Conservation (phyloP, 257 asterid genomes). For the Echites panduratus region DNA sequence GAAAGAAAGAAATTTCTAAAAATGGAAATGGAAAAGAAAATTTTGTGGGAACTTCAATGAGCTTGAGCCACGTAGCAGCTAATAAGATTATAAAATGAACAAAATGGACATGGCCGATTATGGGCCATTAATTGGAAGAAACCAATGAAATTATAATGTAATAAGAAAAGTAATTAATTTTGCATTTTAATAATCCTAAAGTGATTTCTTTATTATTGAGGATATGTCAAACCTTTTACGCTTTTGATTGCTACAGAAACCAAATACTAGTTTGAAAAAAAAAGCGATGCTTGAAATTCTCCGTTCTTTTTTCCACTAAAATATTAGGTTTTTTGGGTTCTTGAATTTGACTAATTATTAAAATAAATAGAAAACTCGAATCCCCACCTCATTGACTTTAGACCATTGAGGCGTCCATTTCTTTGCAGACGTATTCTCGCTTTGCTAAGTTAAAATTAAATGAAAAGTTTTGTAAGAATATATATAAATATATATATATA, state of each 20-base stretch:
- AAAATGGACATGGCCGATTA: not conserved
- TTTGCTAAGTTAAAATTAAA: slow-evolving; percentile 1
- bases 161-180: too few species aligned
- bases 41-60: not conserved
- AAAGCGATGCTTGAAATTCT: not conserved
- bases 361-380: too few species aligned
- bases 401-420: not conserved
- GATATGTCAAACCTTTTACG: slow-evolving; percentile 6
- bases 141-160: too few species aligned
- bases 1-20: too few species aligned
- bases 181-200: not conserved
- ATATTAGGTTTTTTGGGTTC: slow-evolving; percentile 10
- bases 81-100: not conserved
- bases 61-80: not conserved
- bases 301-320: not conserved
- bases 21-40: not conserved
- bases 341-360: slow-evolving; percentile 19
- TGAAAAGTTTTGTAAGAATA: too few species aligned
- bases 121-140: slow-evolving; percentile 6
- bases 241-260: not conserved
- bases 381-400: slow-evolving; percentile 15
- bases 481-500: too few species aligned
- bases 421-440: slow-evolving; percentile 6
- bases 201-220: not conserved
- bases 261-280: slow-evolving; percentile 7